Evolutionary conservation across 192 early-diverging fungal species (phyloP).

Genomic region (Funneliformis mosseae): DNA sequence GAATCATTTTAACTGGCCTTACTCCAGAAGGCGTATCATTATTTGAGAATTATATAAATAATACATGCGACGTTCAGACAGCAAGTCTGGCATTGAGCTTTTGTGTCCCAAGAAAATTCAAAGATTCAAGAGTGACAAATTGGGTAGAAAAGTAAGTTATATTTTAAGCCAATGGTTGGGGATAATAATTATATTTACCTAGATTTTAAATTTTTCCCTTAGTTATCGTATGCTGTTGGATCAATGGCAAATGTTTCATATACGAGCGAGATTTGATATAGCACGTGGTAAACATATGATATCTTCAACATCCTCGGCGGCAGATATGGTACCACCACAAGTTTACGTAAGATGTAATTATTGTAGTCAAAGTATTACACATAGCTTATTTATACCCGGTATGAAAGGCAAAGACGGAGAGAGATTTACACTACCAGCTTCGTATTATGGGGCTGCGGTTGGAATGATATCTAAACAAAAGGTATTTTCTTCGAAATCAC

Average conservation of each 20-base stretch:
- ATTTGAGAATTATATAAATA: constrained; percentile 80
- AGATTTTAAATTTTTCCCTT: background rate
- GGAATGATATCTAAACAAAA: constrained; percentile 41
- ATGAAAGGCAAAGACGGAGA: constrained; percentile 25
- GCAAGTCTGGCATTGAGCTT: constrained; percentile 70
- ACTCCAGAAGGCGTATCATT: constrained; percentile 66
- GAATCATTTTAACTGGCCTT: constrained; percentile 84
- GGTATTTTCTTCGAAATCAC: constrained; percentile 30
- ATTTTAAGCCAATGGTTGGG: background rate
- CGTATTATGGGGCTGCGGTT: constrained; percentile 17
- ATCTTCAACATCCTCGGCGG: constrained; percentile 49
- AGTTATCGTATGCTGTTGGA: constrained; percentile 88
- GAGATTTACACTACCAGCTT: constrained; percentile 27
- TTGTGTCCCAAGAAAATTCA: constrained; percentile 60
- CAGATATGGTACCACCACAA: constrained; percentile 69
- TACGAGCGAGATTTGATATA: constrained; percentile 92
- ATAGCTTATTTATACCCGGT: constrained; percentile 44
- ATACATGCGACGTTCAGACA: constrained; percentile 90
- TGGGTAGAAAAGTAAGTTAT: constrained; percentile 72
- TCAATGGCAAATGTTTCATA: constrained; percentile 83
- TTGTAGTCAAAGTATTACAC: constrained; percentile 72
- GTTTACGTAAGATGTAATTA: constrained; percentile 87
- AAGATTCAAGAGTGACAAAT: constrained; percentile 60
- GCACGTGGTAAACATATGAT: constrained; percentile 66
- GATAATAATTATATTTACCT: background rate